Evolutionary conservation across 2,329 filamentous ascomycete genomes (phyloP), one percentile per base, ranked within the genome.

Genomic region (Fusarium compactum): DNA sequence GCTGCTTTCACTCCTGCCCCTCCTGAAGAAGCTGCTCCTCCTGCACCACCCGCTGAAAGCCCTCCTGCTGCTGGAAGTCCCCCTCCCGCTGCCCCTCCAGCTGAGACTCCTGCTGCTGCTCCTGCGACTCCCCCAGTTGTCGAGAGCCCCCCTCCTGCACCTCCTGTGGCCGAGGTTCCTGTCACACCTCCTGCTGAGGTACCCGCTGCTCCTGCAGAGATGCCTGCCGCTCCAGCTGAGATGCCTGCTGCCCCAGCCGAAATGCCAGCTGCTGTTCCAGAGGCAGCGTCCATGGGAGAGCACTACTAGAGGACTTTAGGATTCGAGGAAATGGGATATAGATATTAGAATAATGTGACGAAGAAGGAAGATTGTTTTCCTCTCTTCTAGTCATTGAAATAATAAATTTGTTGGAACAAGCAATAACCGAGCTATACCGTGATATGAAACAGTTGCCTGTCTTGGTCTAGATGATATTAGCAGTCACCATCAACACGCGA

Each of bases 1-100:
- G 72, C 72, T 8, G 72, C 72, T 5, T 74, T 74, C 55, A 60
- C 51, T 58, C 68, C 72, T 10, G 65, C 68, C 38, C 63, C 72
- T 16, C 62, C 68, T 3, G 55, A 62, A 4, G 68, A 55, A 20
- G 59, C 69, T 27, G 50, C 29, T 45, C 57, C 64, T 24, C 57
- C 57, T 12, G 40, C 63, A 4, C 58, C 64, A 8, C 58, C 65
- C 30, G 63, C 58, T 22, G 57, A 46, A 11, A 55, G 20, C 22
- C 15, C 59, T 29, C 55, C 59, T 14, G 29, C 41, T 10, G 45
- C 27, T 29, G 45, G 18, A 15, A 47, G 45, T 3, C 25, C 41
- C 2, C 20, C 58, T 8, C 32, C 5, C 43, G 8, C 27, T 22
- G 47, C 20, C 11, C 44, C 58, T 3, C 38, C 59, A 2, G 56